phyloP scores from a whole-genome alignment of 345 rosid genomes.

The Euphorbia peplus region DNA sequence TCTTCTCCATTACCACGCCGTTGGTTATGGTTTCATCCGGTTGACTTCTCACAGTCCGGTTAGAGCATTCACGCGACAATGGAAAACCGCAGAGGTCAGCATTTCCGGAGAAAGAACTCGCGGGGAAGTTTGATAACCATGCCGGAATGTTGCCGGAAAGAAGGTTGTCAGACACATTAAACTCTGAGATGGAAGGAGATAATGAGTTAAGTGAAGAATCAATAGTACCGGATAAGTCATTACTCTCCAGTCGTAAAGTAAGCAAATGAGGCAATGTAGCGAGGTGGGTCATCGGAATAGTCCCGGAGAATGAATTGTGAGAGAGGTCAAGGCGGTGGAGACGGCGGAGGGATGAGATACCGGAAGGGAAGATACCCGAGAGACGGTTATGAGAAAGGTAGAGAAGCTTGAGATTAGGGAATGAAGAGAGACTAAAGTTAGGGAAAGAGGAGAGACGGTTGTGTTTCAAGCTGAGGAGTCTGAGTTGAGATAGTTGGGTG shows the following conservation, averaged over 20 bases:
- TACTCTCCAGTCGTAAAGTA: slow-evolving; percentile 38
- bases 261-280: slow-evolving; percentile 25
- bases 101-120: slow-evolving; percentile 36
- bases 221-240: slow-evolving; percentile 32
- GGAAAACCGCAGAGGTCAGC: slow-evolving; percentile 39
- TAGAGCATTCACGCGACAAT: slow-evolving; percentile 25
- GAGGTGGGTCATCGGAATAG: slow-evolving; percentile 32
- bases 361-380: slow-evolving; percentile 31
- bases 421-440: slow-evolving; percentile 23
- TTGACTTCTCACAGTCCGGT: slow-evolving; percentile 12
- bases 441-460: slow-evolving; percentile 31
- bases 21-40: slow-evolving; percentile 8
- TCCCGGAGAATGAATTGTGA: slow-evolving; percentile 32
- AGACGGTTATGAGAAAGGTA: slow-evolving; percentile 41
- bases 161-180: slow-evolving; percentile 34
- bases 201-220: slow-evolving; percentile 1
- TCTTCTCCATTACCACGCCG: background rate
- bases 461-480: slow-evolving; percentile 40
- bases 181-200: slow-evolving; percentile 25
- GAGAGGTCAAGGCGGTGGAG: slow-evolving; percentile 43
- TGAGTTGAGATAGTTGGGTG: slow-evolving; percentile 29
- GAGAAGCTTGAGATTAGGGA: slow-evolving; percentile 33
- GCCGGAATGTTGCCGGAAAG: slow-evolving; percentile 40
- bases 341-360: slow-evolving; percentile 25
- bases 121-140: slow-evolving; percentile 26